Conservation (phyloP, 2,329 filamentous ascomycete species). For the Chaetomium globosum region DNA sequence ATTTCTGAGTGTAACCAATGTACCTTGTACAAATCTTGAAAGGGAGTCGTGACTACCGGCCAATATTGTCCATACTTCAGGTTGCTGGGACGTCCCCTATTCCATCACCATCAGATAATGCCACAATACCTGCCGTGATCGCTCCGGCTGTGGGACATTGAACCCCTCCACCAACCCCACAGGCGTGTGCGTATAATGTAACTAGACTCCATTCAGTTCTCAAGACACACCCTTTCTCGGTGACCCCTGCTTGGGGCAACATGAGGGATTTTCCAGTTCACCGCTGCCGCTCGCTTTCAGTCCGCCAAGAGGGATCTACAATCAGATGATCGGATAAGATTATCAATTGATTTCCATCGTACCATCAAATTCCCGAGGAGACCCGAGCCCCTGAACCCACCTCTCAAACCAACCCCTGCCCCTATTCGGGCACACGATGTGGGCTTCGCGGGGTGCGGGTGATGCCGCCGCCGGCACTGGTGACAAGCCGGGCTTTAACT, state of each 20-base stretch:
- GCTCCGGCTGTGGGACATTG: neutral
- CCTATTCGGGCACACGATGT: neutral
- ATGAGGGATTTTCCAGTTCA: neutral
- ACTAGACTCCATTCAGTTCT: neutral
- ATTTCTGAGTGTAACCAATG: neutral
- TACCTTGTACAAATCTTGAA: neutral
- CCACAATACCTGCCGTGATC: neutral
- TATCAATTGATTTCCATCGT: neutral
- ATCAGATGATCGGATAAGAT: conserved; percentile 1
- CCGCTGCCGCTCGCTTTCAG: neutral
- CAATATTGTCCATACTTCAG: neutral
- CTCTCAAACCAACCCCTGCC: no score
- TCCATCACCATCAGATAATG: neutral
- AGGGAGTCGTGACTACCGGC: neutral
- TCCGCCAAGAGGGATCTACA: neutral
- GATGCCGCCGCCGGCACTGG: no score
- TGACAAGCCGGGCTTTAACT: neutral
- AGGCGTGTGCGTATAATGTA: neutral
- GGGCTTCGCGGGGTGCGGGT: neutral
- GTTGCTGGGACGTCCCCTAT: neutral
- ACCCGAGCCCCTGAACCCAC: no score
- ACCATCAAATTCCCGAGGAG: no score
- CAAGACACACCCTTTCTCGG: neutral
- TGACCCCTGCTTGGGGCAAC: neutral
- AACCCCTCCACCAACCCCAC: neutral